Percentiles rank a stretch among this genome's conserved stretches.
Conservation (phyloP, 1,284 basidiomycete species). For the Vanrija pseudolonga region DNA sequence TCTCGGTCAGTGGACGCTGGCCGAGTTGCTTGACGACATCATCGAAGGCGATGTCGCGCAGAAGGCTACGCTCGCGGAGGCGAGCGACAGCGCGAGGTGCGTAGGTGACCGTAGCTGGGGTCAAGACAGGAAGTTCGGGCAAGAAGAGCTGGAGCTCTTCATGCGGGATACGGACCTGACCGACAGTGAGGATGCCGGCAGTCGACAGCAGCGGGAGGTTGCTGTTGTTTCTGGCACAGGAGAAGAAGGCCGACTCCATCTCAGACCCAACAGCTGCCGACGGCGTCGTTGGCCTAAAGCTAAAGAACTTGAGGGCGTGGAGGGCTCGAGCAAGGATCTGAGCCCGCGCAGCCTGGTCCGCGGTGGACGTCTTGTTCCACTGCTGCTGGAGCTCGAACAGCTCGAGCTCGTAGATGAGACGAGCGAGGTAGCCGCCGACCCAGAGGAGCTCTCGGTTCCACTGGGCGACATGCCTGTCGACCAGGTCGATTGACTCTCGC, state of each 20-base stretch:
- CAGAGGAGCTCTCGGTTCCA: constrained; percentile 80
- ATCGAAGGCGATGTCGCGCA: constrained; percentile 77
- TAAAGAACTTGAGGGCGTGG: constrained; percentile 85
- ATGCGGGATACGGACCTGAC: constrained; percentile 74
- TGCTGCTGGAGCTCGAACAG: constrained; percentile 51
- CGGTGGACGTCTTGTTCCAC: constrained; percentile 41
- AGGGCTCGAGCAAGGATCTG: constrained; percentile 61
- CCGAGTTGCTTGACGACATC: constrained; percentile 83
- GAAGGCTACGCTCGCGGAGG: constrained; percentile 64
- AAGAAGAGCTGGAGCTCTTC: constrained; percentile 71
- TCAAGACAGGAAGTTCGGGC: constrained; percentile 72
- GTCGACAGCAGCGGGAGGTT: constrained; percentile 75
- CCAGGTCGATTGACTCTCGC: constrained; percentile 86
- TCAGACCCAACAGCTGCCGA: constrained; percentile 75
- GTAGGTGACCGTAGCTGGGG: constrained; percentile 62
- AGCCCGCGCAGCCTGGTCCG: constrained; percentile 58
- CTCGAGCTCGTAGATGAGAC: constrained; percentile 84
- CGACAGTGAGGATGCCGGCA: constrained; percentile 66
- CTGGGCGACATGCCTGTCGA: constrained; percentile 54
- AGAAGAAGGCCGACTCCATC: constrained; percentile 79
- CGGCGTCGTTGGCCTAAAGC: constrained; percentile 80
- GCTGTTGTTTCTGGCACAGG: constrained; percentile 52
- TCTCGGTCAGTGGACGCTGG: constrained; percentile 64
- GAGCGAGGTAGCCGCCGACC: constrained; percentile 70
- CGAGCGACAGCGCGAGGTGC: constrained; percentile 64